These are phyloP conservation scores for Holtermannia corniformis DNA, from an alignment of 768 basidiomycete species.

Conservation along the genomic window DNA sequence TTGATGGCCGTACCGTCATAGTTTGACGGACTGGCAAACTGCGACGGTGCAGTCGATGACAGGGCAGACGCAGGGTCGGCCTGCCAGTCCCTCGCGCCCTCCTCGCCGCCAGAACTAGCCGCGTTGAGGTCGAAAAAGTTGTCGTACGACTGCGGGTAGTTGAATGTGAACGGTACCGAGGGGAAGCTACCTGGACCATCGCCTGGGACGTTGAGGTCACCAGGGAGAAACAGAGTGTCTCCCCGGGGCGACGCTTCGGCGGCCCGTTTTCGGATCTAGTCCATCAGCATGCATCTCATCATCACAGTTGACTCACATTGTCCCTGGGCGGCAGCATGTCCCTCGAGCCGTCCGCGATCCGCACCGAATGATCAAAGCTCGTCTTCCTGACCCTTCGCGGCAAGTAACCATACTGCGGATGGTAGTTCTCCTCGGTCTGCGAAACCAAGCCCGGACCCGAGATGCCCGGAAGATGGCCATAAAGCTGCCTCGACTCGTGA, in stretches of 20 bases:
- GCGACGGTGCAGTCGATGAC: not conserved
- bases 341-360: conserved; percentile 18
- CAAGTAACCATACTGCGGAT: conserved; percentile 46
- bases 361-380: conserved; percentile 87
- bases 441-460: conserved; percentile 33
- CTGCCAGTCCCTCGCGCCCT: not conserved
- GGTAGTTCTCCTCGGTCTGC: conserved; percentile 38
- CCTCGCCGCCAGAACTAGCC: conserved; percentile 20
- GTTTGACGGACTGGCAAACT: conserved; percentile 8
- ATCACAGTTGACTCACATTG: conserved; percentile 43
- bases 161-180: conserved; percentile 39
- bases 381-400: conserved; percentile 85
- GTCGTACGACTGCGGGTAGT: conserved; percentile 35
- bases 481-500: too few relatives aligned
- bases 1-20: conserved; percentile 1
- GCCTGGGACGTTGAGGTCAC: conserved; percentile 9
- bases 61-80: not conserved
- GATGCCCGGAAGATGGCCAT: conserved; percentile 27
- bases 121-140: conserved; percentile 40
- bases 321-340: conserved; percentile 14
- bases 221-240: not conserved
- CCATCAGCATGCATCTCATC: conserved; percentile 46
- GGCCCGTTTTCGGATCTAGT: conserved; percentile 40
- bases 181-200: conserved; percentile 36
- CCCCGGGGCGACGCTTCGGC: conserved; percentile 34